phyloP scores from a whole-genome alignment of 768 basidiomycete genomes.

The Tricholoma sp. region DNA sequence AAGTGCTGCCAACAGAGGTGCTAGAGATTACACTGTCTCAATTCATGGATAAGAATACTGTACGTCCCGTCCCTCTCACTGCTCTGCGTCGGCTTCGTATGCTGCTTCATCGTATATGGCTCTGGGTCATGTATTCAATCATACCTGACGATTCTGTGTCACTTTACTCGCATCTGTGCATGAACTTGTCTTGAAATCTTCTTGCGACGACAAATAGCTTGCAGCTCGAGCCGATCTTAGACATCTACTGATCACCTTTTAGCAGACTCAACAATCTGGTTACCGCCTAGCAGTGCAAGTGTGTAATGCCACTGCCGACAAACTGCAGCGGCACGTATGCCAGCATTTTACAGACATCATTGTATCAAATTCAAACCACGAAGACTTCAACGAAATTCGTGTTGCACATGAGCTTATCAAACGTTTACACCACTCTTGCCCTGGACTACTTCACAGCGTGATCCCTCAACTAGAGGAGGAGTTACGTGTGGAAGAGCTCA shows the following conservation, averaged over 20 bases:
- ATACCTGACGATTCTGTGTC: not conserved
- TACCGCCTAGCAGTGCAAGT: conserved; percentile 82
- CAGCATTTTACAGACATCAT: conserved; percentile 93
- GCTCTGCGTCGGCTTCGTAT: not conserved
- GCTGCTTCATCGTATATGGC: not conserved
- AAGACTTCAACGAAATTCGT: conserved; percentile 64
- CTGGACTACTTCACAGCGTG: conserved; percentile 80
- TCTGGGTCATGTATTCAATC: not conserved
- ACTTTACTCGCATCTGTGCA: not conserved
- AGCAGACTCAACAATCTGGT: conserved; percentile 70
- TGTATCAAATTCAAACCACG: conserved; percentile 52
- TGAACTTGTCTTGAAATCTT: not conserved
- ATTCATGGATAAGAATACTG: conserved; percentile 75
- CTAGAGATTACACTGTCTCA: conserved; percentile 81
- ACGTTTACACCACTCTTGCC: conserved; percentile 73
- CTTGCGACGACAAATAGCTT: not conserved
- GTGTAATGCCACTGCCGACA: conserved; percentile 79
- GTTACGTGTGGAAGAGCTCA: conserved; percentile 67
- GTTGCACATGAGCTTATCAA: conserved; percentile 84
- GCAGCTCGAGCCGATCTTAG: not conserved
- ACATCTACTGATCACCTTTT: conserved; percentile 5
- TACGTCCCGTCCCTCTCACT: conserved; percentile 33
- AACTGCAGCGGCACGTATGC: conserved; percentile 83
- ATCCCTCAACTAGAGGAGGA: conserved; percentile 93
- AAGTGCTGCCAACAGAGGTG: conserved; percentile 70